Percentiles rank a stretch among this genome's conserved stretches.
Conservation (phyloP, 768 basidiomycete genomes). For the Saitozyma sp. region DNA sequence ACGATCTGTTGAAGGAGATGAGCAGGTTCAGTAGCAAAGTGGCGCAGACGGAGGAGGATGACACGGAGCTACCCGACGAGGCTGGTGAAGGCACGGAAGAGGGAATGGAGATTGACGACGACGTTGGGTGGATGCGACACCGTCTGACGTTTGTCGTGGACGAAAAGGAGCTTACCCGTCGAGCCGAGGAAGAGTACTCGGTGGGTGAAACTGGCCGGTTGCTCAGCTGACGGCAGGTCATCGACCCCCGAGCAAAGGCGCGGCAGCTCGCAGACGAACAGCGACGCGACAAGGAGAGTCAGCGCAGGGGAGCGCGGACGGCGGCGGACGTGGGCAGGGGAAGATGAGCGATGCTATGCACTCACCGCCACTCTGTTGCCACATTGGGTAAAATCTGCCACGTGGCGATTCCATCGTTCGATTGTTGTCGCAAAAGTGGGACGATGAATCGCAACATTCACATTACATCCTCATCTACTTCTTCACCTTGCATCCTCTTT, state of each 20-base stretch:
- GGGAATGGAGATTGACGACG: conserved; percentile 49
- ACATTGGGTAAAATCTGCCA: not conserved
- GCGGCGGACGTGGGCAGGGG: conserved; percentile 31
- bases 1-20: conserved; percentile 46
- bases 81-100: conserved; percentile 15
- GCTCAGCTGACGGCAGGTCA: conserved; percentile 36
- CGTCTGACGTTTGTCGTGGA: conserved; percentile 42
- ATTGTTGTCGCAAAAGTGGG: not conserved
- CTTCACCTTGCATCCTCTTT: no score
- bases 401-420: not conserved
- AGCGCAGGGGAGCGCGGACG: conserved; percentile 23
- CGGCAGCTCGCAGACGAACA: conserved; percentile 24
- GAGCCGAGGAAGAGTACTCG: conserved; percentile 51
- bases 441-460: no score
- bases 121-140: conserved; percentile 52
- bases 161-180: conserved; percentile 43
- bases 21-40: conserved; percentile 40
- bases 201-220: conserved; percentile 30
- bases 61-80: conserved; percentile 17
- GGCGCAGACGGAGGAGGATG: conserved; percentile 20
- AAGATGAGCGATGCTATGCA: conserved; percentile 6
- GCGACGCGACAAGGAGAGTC: conserved; percentile 14
- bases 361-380: not conserved
- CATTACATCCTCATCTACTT: no score
- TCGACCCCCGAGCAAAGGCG: conserved; percentile 51